These are phyloP conservation scores for Gonium pectorale DNA, from an alignment of 139 green algal genomes.

Conservation along the genomic window DNA sequence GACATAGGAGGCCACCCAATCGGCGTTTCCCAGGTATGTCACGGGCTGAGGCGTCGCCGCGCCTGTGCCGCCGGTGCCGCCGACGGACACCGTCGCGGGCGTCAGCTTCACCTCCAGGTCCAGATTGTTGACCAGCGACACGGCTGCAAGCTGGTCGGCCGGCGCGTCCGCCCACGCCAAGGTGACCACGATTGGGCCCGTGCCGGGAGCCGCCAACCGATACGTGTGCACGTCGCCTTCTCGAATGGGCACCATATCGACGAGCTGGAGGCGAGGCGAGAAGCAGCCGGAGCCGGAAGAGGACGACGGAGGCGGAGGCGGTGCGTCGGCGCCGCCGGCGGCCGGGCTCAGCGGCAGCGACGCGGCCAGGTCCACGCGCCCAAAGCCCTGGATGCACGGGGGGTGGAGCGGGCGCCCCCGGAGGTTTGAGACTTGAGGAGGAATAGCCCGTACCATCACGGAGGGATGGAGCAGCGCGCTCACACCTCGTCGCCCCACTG, in stretches of 20 bases:
- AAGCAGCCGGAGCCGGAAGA: not conserved
- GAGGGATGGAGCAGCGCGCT: no score
- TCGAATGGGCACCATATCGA: conserved; percentile 3
- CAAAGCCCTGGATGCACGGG: conserved; percentile 74
- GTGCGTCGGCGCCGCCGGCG: not conserved
- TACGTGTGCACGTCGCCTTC: conserved; percentile 59
- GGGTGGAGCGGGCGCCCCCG: no score
- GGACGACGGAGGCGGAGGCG: not conserved
- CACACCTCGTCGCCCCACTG: no score
- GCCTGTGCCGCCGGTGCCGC: not conserved
- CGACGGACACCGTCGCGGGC: no score
- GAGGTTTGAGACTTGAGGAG: no score
- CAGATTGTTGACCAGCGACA: conserved; percentile 86
- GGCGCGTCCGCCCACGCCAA: conserved; percentile 79
- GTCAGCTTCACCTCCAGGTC: conserved; percentile 68
- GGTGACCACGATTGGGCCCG: conserved; percentile 69
- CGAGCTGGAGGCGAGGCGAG: not conserved
- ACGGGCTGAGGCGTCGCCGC: not conserved
- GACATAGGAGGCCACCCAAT: not conserved
- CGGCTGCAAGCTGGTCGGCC: not conserved
- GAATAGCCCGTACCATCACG: no score
- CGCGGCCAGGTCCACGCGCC: conserved; percentile 69
- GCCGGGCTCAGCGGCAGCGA: conserved; percentile 63
- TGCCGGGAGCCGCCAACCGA: conserved; percentile 67
- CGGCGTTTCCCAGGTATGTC: not conserved